These are phyloP conservation scores for Pseudogymnoascus pannorum DNA, from an alignment of 2,329 filamentous ascomycete species.

Conservation along the genomic window DNA sequence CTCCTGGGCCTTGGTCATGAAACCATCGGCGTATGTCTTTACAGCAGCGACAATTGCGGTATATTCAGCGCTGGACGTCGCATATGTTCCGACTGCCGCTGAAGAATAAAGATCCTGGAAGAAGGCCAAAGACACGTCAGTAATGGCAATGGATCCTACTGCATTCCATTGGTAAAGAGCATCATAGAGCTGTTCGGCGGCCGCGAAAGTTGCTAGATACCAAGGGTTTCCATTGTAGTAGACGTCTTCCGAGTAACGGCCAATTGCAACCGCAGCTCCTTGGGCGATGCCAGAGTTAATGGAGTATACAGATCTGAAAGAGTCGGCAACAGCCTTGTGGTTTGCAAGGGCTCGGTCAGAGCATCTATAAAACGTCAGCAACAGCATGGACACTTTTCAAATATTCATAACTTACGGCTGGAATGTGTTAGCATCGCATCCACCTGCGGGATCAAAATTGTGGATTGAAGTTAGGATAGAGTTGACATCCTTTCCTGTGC, in stretches of 20 bases:
- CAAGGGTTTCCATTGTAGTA: slow-evolving; percentile 78
- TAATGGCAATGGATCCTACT: slow-evolving; percentile 56
- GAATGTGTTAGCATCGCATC: slow-evolving; percentile 64
- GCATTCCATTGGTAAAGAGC: slow-evolving; percentile 65
- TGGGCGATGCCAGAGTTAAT: slow-evolving; percentile 60
- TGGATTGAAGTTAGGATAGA: slow-evolving; percentile 60
- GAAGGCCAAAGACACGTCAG: slow-evolving; percentile 58
- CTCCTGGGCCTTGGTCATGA: slow-evolving; percentile 39
- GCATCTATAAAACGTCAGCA: slow-evolving; percentile 20
- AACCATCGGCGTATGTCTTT: slow-evolving; percentile 55
- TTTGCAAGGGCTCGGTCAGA: slow-evolving; percentile 56
- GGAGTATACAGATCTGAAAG: slow-evolving; percentile 63
- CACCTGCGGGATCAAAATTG: slow-evolving; percentile 60
- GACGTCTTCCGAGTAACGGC: slow-evolving; percentile 63
- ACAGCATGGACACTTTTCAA: not conserved
- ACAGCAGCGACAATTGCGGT: slow-evolving; percentile 57
- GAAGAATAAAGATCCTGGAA: slow-evolving; percentile 59
- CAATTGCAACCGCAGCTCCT: slow-evolving; percentile 54
- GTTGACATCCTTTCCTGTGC: slow-evolving; percentile 66
- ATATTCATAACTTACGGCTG: slow-evolving; percentile 50
- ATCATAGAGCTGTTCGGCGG: slow-evolving; percentile 74
- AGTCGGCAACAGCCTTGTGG: slow-evolving; percentile 68
- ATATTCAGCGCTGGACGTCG: slow-evolving; percentile 50
- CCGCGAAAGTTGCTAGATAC: slow-evolving; percentile 70
- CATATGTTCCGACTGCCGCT: slow-evolving; percentile 55